These are phyloP conservation scores for Magnaporthiopsis poae DNA, from an alignment of 2,329 filamentous ascomycete genomes.

Conservation along the genomic window DNA sequence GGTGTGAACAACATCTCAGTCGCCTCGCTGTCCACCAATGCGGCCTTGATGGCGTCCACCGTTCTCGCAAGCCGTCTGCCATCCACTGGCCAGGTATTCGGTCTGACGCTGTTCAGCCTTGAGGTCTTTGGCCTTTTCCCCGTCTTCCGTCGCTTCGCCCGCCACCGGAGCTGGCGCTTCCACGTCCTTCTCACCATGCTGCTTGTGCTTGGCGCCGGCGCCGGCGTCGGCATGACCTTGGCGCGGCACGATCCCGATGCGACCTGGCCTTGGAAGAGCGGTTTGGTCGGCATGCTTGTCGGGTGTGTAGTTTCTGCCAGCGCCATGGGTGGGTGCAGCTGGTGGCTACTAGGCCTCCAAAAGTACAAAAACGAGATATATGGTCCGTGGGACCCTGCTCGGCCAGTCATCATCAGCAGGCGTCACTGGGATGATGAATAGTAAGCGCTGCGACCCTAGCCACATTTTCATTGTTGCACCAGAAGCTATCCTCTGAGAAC, in stretches of 20 bases:
- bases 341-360: constrained; percentile 95
- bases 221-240: constrained; percentile 59
- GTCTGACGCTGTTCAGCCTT: constrained; percentile 87
- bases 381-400: constrained; percentile 91
- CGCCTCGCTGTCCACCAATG: constrained; percentile 78
- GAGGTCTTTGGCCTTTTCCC: constrained; percentile 95
- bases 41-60: constrained; percentile 89
- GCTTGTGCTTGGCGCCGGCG: constrained; percentile 70
- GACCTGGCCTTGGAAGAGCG: constrained; percentile 42
- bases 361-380: constrained; percentile 99
- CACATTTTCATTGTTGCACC: not conserved
- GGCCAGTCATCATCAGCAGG: constrained; percentile 70
- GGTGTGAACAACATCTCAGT: constrained; percentile 50
- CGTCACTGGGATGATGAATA: constrained; percentile 39
- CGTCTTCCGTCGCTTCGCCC: constrained; percentile 85
- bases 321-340: constrained; percentile 85
- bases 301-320: constrained; percentile 65
- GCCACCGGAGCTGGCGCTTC: constrained; percentile 70
- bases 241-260: constrained; percentile 30
- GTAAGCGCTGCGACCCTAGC: not conserved
- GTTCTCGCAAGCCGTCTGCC: constrained; percentile 83
- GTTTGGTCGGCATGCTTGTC: constrained; percentile 62
- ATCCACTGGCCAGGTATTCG: constrained; percentile 88
- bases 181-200: constrained; percentile 67
- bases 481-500: not conserved